Conservation (phyloP, 805 yeast genomes). For the Hanseniaspora osmophila region DNA sequence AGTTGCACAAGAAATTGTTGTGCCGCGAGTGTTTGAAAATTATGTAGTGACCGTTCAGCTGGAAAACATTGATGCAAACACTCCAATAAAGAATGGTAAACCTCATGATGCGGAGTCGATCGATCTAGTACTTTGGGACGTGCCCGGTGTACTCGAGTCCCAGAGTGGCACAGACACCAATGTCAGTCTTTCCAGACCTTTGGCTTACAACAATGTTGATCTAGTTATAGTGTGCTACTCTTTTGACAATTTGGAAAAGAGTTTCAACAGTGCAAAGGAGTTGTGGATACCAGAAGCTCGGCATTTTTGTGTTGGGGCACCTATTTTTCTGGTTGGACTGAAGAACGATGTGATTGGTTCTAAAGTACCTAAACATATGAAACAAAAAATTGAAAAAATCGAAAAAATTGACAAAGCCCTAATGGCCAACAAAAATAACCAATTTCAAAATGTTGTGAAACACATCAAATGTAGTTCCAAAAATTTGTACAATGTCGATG, state of each 20-base stretch:
- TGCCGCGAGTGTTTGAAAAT: conserved; percentile 76
- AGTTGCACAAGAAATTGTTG: conserved; percentile 19
- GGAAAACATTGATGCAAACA: conserved; percentile 3
- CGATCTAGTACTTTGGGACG: conserved; percentile 74
- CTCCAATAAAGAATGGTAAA: conserved; percentile 30
- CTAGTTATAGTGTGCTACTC: conserved; percentile 65
- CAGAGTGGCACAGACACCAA: conserved; percentile 29
- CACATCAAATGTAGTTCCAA: conserved; percentile 76
- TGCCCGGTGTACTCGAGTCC: conserved; percentile 83
- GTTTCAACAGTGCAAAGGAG: conserved; percentile 61
- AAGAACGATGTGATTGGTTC: conserved; percentile 25
- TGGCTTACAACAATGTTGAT: conserved; percentile 69
- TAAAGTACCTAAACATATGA: conserved; percentile 12
- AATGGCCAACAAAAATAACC: conserved; percentile 30
- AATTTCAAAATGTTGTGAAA: conserved; percentile 21
- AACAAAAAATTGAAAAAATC: conserved; percentile 34
- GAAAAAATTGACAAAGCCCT: conserved; percentile 36
- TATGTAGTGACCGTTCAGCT: conserved; percentile 43
- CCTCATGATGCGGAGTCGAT: conserved; percentile 14
- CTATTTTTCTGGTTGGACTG: conserved; percentile 69
- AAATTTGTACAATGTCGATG: conserved; percentile 46
- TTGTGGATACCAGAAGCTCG: conserved; percentile 80
- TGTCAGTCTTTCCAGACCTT: conserved; percentile 37
- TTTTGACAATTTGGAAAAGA: conserved; percentile 37
- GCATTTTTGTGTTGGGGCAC: conserved; percentile 71